These are phyloP conservation scores for Solanum ossicruentum DNA, from an alignment of 257 asterid species.

Conservation along the genomic window DNA sequence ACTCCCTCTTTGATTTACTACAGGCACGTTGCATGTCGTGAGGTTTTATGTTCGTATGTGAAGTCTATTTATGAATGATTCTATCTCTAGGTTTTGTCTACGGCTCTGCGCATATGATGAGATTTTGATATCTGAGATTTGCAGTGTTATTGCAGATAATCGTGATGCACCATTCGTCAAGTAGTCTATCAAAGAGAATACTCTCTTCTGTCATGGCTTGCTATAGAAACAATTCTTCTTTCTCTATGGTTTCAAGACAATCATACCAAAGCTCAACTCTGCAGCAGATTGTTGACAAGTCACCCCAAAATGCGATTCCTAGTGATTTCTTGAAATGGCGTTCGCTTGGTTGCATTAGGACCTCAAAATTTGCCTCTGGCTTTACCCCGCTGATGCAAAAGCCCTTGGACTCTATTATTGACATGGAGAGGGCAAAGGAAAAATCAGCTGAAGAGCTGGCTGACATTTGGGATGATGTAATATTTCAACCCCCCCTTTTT, in stretches of 20 bases:
- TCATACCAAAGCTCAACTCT: constrained; percentile 11
- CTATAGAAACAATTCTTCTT: constrained; percentile 9
- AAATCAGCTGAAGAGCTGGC: constrained; percentile 70
- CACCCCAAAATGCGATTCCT: constrained; percentile 19
- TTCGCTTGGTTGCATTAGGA: constrained; percentile 37
- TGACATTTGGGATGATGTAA: constrained; percentile 89
- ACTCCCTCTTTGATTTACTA: background rate
- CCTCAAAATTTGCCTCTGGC: constrained; percentile 63
- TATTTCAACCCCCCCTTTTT: constrained; percentile 1
- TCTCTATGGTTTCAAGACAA: constrained; percentile 7
- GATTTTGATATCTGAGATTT: background rate
- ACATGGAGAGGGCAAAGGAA: constrained; percentile 58
- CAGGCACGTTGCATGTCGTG: background rate
- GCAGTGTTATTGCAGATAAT: constrained; percentile 22
- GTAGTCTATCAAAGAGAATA: constrained; percentile 28
- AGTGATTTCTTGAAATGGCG: constrained; percentile 29
- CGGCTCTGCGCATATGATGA: background rate
- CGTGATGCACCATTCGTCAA: constrained; percentile 25
- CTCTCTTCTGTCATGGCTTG: constrained; percentile 12
- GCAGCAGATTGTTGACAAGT: constrained; percentile 15
- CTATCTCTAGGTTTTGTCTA: background rate
- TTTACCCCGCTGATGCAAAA: constrained; percentile 62
- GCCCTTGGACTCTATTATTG: constrained; percentile 64
- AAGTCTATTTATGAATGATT: background rate
- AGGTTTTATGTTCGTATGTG: background rate